Evolutionary conservation across 2,329 filamentous ascomycete species (phyloP).

Genomic region (Trichophyton verrucosum): DNA sequence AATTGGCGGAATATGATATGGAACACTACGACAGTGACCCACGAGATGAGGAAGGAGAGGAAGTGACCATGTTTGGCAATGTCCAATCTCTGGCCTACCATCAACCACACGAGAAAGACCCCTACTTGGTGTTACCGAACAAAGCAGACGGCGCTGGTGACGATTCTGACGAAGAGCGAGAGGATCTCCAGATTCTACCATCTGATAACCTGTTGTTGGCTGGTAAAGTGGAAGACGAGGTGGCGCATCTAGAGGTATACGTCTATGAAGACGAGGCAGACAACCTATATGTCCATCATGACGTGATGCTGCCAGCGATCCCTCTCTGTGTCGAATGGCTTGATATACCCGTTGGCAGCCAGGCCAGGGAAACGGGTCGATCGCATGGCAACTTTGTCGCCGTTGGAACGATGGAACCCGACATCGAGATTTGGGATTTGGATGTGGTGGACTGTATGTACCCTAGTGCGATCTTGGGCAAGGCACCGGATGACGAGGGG

Average conservation of each 20-base stretch:
- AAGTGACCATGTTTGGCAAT: constrained; percentile 89
- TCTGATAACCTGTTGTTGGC: constrained; percentile 88
- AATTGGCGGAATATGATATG: constrained; percentile 89
- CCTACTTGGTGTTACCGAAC: constrained; percentile 81
- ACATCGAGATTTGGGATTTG: constrained; percentile 97
- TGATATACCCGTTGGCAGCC: constrained; percentile 73
- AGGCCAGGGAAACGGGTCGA: constrained; percentile 43
- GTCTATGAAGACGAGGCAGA: constrained; percentile 92
- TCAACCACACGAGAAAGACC: constrained; percentile 85
- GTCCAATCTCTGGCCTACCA: constrained; percentile 89
- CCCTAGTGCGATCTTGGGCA: constrained; percentile 86
- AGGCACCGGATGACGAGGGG: constrained; percentile 38
- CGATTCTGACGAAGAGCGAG: constrained; percentile 72
- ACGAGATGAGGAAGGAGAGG: constrained; percentile 52
- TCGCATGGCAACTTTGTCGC: constrained; percentile 81
- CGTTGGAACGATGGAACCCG: constrained; percentile 91
- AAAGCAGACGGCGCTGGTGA: constrained; percentile 41
- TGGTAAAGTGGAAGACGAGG: constrained; percentile 90
- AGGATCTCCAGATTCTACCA: constrained; percentile 84
- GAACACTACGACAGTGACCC: constrained; percentile 89
- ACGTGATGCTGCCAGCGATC: constrained; percentile 97
- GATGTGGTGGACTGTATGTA: constrained; percentile 97
- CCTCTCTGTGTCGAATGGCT: constrained; percentile 94
- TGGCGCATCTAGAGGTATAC: constrained; percentile 91
- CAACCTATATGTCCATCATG: constrained; percentile 98